Evolutionary conservation across 768 basidiomycete genomes (phyloP).

Genomic region (Hebeloma cylindrosporum): DNA sequence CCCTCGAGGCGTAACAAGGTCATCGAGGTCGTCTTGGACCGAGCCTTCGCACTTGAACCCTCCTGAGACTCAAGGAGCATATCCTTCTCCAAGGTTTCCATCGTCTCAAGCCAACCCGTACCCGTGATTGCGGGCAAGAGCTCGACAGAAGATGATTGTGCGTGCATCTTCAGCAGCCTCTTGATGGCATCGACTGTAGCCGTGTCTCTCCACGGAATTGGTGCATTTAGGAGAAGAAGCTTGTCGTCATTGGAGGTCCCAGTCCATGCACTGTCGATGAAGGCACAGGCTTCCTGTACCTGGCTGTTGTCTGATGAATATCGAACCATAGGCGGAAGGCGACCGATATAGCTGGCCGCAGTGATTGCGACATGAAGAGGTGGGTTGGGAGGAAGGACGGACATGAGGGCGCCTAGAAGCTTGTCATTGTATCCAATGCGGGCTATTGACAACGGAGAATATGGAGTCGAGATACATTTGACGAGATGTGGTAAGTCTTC

Average conservation of each 20-base stretch:
- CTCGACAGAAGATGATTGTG: conserved; percentile 40
- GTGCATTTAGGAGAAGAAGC: conserved; percentile 47
- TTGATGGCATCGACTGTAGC: conserved; percentile 32
- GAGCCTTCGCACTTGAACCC: not conserved
- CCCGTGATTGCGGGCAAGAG: conserved; percentile 36
- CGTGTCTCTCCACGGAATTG: conserved; percentile 52
- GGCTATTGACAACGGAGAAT: conserved; percentile 53
- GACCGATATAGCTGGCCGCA: conserved; percentile 50
- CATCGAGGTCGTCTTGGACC: conserved; percentile 9
- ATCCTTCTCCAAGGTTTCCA: conserved; percentile 41
- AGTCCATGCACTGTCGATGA: conserved; percentile 41
- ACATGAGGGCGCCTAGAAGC: conserved; percentile 19
- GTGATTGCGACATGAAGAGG: conserved; percentile 44
- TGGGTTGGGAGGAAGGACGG: conserved; percentile 44
- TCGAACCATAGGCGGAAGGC: conserved; percentile 43
- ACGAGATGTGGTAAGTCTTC: conserved; percentile 63
- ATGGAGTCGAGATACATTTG: conserved; percentile 51
- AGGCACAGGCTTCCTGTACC: conserved; percentile 32
- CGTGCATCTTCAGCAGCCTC: conserved; percentile 44
- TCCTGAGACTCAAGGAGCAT: not conserved
- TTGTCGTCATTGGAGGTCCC: conserved; percentile 40
- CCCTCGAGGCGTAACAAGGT: conserved; percentile 53
- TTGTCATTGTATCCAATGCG: conserved; percentile 34
- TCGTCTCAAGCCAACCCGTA: conserved; percentile 36
- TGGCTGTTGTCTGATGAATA: conserved; percentile 23